These are phyloP conservation scores for Lizonia empirigonia DNA, from an alignment of 2,329 filamentous ascomycete species.

Conservation along the genomic window DNA sequence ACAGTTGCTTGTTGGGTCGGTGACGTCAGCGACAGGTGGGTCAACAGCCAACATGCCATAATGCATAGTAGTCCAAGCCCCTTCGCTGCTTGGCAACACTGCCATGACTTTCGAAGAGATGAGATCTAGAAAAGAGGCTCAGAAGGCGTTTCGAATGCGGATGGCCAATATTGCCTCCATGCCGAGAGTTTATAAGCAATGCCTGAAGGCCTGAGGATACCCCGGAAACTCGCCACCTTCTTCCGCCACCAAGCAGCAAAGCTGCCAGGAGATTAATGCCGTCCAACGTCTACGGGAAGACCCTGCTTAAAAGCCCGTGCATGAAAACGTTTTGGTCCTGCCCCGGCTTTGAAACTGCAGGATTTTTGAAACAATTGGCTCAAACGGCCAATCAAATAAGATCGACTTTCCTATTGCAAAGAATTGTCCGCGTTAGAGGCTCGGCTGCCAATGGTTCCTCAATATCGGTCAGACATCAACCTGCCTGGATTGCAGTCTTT, in stretches of 20 bases:
- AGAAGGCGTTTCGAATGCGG: not conserved
- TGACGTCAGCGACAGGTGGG: conserved; percentile 9
- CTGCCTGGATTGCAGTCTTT: conserved; percentile 14
- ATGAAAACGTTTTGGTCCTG: conserved; percentile 8
- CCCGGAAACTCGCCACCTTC: not conserved
- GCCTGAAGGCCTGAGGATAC: not conserved
- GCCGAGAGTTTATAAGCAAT: not conserved
- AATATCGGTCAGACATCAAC: conserved; percentile 16
- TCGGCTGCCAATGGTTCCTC: conserved; percentile 2
- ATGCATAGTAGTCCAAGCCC: conserved; percentile 1
- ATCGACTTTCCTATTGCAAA: conserved; percentile 7
- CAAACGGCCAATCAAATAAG: conserved; percentile 9
- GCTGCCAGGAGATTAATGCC: conserved; percentile 1
- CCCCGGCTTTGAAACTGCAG: conserved; percentile 5
- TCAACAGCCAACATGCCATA: conserved; percentile 3
- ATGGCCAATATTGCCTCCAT: not conserved
- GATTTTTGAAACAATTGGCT: conserved; percentile 2
- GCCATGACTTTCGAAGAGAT: not conserved
- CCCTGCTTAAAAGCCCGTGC: conserved; percentile 8
- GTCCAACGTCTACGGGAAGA: not conserved
- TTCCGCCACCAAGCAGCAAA: not conserved
- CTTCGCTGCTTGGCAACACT: conserved; percentile 3
- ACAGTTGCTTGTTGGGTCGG: not conserved
- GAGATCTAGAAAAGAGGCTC: not conserved
- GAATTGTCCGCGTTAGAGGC: conserved; percentile 2